Evolutionary conservation across 2,329 filamentous ascomycete species (phyloP), one percentile per base, ranked within the genome.

Genomic region (Fusarium sp.): DNA sequence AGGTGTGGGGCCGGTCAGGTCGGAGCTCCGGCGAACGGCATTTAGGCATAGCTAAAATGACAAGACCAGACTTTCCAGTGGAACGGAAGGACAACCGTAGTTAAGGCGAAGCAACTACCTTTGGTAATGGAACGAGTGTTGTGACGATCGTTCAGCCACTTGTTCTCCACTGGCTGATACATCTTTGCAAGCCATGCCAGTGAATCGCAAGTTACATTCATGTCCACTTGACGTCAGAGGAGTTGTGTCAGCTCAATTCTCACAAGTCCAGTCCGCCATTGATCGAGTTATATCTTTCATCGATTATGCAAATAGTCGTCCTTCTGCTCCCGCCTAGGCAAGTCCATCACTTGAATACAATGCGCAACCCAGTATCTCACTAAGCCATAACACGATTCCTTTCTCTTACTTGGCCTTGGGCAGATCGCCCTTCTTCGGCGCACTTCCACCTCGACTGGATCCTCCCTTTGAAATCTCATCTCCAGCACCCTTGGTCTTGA

Each of bases 391-490:
- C 29, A 29, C 8, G 6, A 14, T 43, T n/a, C 30, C 22, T 42
- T 25, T 20, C n/a, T 55, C 47, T 40, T 55, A 66, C 49, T 66
- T 66, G 25, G 30, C 57, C 61, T 63, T 71, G 20, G 43, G 43
- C 18, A 54, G 24, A 40, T 59, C 38, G 25, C 73, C 73, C 62
- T 69, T 77, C 77, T 83, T 82, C 54, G 73, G 62, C 27, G 73
- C 67, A 59, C 74, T 77, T 6, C 73, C 73, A 3, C 72, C 72
- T 16, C 74, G 72, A 60, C 82, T 83, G 49, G 65, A 72, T n/a
- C 79, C 79, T 2, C 76, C 76, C 72, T 79, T 79, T 25, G 74
- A 74, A 25, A 79, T 78, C 68, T 81, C 80, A 45, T 71, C 67
- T 24, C 78, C 80, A 4, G 75, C 75, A 3, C 76, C 76, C 34